Conservation (phyloP, 345 rosid species). For the Murraya paniculata region DNA sequence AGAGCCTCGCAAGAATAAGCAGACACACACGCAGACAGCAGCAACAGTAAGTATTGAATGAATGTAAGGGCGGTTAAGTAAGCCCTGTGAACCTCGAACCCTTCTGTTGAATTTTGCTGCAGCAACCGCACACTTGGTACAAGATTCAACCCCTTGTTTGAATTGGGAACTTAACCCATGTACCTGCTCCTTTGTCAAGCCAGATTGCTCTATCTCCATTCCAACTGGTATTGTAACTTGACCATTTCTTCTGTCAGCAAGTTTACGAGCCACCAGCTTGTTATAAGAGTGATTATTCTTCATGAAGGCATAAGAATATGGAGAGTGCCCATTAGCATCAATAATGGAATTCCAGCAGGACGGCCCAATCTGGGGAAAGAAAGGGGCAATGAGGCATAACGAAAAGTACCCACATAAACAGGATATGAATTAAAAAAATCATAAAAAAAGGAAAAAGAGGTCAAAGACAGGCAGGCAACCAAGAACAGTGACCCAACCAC, state of each 20-base stretch:
- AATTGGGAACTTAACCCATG: conserved; percentile 9
- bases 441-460: background rate
- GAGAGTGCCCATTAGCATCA: conserved; percentile 60
- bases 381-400: background rate
- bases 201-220: conserved; percentile 36
- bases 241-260: conserved; percentile 58
- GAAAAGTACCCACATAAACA: background rate
- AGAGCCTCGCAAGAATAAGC: conserved; percentile 68
- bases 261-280: conserved; percentile 60
- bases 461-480: background rate
- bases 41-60: conserved; percentile 88
- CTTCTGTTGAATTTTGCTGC: conserved; percentile 47
- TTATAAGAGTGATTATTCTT: conserved; percentile 67
- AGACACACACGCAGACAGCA: conserved; percentile 91
- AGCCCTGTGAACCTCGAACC: conserved; percentile 46
- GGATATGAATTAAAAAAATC: background rate
- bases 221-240: conserved; percentile 66
- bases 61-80: conserved; percentile 72
- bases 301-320: conserved; percentile 58
- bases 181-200: conserved; percentile 19
- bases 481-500: background rate
- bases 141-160: conserved; percentile 35
- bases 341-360: conserved; percentile 64
- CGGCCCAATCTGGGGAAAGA: conserved; percentile 54
- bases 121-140: conserved; percentile 53